These are phyloP conservation scores for Cadophora malorum DNA, from an alignment of 2,329 filamentous ascomycete genomes.

Conservation along the genomic window DNA sequence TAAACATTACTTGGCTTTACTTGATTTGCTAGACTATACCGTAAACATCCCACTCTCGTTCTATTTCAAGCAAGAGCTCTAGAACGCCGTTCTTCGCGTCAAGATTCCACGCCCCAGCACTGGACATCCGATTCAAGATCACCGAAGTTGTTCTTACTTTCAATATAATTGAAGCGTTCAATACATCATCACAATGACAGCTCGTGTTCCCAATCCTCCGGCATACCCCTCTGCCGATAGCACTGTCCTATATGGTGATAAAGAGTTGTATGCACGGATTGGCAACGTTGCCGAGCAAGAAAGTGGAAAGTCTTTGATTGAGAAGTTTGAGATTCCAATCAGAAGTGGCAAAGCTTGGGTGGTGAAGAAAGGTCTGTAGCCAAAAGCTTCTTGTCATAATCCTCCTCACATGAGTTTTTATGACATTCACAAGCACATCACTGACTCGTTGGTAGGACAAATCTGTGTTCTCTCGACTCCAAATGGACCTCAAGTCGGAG, in stretches of 20 bases:
- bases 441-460: constrained; percentile 55
- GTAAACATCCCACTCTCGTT: constrained; percentile 6
- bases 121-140: not conserved
- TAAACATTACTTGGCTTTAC: not conserved
- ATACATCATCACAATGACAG: not conserved
- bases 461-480: constrained; percentile 79
- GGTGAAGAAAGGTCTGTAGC: constrained; percentile 54
- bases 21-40: not conserved
- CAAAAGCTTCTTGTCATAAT: not conserved
- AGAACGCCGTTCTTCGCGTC: not conserved
- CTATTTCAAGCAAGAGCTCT: not conserved
- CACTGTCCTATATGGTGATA: constrained; percentile 38
- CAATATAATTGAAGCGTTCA: not conserved
- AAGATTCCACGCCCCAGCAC: not conserved
- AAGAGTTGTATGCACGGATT: constrained; percentile 37
- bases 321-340: constrained; percentile 71
- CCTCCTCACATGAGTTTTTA: too few relatives aligned
- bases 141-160: not conserved
- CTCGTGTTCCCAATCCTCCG: constrained; percentile 23
- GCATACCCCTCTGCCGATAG: constrained; percentile 37
- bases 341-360: constrained; percentile 77
- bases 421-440: not conserved
- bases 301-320: constrained; percentile 41
- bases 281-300: constrained; percentile 29
- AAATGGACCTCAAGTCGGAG: constrained; percentile 79